Conservation (phyloP, 1,139 yeast species). For the Geotrichum bryndzae region DNA sequence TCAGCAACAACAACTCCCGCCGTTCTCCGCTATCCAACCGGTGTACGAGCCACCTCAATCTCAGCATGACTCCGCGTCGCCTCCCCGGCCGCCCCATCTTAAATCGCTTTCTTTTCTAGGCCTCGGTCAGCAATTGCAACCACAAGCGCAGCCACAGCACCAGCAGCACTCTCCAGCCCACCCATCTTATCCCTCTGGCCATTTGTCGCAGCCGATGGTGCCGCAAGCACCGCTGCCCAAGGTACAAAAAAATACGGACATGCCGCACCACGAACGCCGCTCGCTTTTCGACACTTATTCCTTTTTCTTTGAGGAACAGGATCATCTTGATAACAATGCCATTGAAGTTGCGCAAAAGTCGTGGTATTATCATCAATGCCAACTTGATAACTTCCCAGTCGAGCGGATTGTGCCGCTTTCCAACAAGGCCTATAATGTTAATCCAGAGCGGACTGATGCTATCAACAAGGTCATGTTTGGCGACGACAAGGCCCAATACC, state of each 20-base stretch:
- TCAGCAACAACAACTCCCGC: background rate
- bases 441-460: background rate
- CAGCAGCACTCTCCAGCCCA: no score
- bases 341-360: background rate
- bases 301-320: conserved; percentile 2
- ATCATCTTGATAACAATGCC: background rate
- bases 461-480: conserved; percentile 2
- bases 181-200: background rate
- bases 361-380: background rate
- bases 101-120: background rate
- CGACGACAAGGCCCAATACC: background rate
- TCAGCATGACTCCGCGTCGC: background rate
- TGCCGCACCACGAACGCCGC: background rate
- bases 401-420: background rate
- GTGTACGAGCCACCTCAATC: background rate
- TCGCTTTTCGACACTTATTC: conserved; percentile 1
- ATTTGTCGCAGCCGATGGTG: background rate
- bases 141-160: background rate
- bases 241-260: background rate
- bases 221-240: background rate
- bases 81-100: background rate
- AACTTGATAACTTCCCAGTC: background rate
- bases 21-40: background rate
- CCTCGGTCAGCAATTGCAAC: background rate
- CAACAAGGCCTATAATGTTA: background rate